phyloP scores from a whole-genome alignment of 148 eudicot genomes.

The Silene conica region DNA sequence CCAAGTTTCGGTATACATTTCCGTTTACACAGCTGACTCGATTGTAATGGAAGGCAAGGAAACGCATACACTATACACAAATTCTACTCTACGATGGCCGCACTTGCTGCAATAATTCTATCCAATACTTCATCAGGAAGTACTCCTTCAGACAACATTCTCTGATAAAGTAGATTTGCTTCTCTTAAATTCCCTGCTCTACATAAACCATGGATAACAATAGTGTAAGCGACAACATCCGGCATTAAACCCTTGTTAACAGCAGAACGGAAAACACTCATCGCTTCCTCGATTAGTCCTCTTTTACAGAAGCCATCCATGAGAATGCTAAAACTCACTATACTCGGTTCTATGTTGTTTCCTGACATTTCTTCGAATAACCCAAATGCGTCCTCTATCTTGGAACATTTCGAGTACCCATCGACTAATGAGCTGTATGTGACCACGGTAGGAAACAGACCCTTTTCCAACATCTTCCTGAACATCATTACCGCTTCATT shows the following conservation, averaged over 20 bases:
- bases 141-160: constrained; percentile 40
- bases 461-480: constrained; percentile 36
- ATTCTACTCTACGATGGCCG: too few relatives aligned
- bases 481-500: constrained; percentile 46
- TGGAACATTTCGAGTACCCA: constrained; percentile 39
- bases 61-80: too few relatives aligned
- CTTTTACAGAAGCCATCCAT: constrained; percentile 64
- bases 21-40: too few relatives aligned
- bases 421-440: constrained; percentile 60
- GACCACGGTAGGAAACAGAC: constrained; percentile 44
- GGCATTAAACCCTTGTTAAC: constrained; percentile 39
- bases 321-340: constrained; percentile 58
- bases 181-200: constrained; percentile 40
- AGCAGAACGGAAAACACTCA: constrained; percentile 32
- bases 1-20: too few relatives aligned
- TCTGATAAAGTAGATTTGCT: constrained; percentile 33
- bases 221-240: constrained; percentile 53
- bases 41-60: neutral
- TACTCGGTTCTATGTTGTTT: constrained; percentile 42
- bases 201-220: constrained; percentile 54
- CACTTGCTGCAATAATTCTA: constrained; percentile 25
- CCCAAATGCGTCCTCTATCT: constrained; percentile 35
- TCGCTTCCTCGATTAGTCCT: constrained; percentile 48
- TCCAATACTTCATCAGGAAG: constrained; percentile 36
- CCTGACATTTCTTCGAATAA: constrained; percentile 48